These are phyloP conservation scores for Phellopilus nigrolimitatus DNA, from an alignment of 1,284 basidiomycete species.

Conservation along the genomic window DNA sequence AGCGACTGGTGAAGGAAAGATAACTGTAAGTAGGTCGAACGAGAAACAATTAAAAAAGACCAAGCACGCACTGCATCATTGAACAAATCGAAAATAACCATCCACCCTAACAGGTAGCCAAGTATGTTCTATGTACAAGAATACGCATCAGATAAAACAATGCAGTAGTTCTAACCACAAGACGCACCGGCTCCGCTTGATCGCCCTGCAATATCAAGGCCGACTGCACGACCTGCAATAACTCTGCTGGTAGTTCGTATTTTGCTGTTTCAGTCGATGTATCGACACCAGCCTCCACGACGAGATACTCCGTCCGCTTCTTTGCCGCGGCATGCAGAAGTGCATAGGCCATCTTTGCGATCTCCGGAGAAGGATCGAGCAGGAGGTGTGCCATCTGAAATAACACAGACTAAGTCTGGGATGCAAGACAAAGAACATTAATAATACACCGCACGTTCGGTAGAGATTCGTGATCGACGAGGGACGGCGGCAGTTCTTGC, in stretches of 20 bases:
- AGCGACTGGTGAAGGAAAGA: conserved; percentile 52
- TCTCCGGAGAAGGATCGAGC: conserved; percentile 56
- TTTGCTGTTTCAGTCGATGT: conserved; percentile 43
- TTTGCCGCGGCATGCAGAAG: conserved; percentile 60
- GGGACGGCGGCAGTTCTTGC: conserved; percentile 55
- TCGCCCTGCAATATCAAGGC: conserved; percentile 27
- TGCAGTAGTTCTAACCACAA: conserved; percentile 15
- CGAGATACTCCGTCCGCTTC: conserved; percentile 71
- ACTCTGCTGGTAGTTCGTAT: conserved; percentile 57
- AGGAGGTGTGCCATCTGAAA: conserved; percentile 72
- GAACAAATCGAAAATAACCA: conserved; percentile 86
- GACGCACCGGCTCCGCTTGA: conserved; percentile 15
- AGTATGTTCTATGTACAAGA: conserved; percentile 40
- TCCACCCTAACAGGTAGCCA: conserved; percentile 83
- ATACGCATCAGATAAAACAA: not conserved
- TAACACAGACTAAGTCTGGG: not conserved
- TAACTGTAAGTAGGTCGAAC: not conserved
- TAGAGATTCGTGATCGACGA: conserved; percentile 64
- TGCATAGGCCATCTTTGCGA: conserved; percentile 69
- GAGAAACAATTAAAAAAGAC: not conserved
- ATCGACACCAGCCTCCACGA: conserved; percentile 82
- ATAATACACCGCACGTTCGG: conserved; percentile 42
- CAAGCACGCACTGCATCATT: conserved; percentile 64
- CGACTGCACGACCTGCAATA: conserved; percentile 60
- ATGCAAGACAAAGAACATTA: not conserved